These are phyloP conservation scores for Leccinum rimulosum DNA, from an alignment of 768 basidiomycete genomes.

Conservation along the genomic window DNA sequence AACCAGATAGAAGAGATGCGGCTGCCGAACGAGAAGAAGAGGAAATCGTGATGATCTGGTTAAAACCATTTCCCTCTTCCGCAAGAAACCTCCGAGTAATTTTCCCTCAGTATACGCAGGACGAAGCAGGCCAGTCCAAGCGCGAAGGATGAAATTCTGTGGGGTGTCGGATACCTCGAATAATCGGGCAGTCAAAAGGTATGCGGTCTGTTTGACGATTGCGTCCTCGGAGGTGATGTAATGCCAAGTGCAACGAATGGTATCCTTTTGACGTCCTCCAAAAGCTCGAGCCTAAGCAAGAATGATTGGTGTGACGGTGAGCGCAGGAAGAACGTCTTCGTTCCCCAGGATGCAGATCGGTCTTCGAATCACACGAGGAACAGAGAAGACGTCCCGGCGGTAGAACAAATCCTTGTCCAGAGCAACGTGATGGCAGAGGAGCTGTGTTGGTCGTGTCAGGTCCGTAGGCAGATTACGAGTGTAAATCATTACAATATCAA, in stretches of 20 bases:
- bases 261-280: constrained; percentile 85
- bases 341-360: constrained; percentile 55
- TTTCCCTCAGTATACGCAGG: constrained; percentile 78
- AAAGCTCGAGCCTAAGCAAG: constrained; percentile 75
- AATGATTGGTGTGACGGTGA: constrained; percentile 83
- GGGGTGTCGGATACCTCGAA: constrained; percentile 88
- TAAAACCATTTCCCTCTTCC: constrained; percentile 76
- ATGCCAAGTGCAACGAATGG: constrained; percentile 92
- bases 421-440: constrained; percentile 85
- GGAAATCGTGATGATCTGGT: constrained; percentile 78
- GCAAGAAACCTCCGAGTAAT: constrained; percentile 71
- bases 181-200: constrained; percentile 88
- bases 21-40: constrained; percentile 88
- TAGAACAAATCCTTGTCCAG: constrained; percentile 62
- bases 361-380: constrained; percentile 87
- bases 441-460: constrained; percentile 70
- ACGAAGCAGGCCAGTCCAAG: constrained; percentile 88
- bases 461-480: constrained; percentile 81
- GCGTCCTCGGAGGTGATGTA: constrained; percentile 84
- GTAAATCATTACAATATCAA: constrained; percentile 82
- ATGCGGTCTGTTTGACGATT: constrained; percentile 90
- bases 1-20: constrained; percentile 88
- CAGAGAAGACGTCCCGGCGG: constrained; percentile 81
- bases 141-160: constrained; percentile 83
- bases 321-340: constrained; percentile 79